Base-by-base conservation (phyloP, 805 yeast genomes). In the Yamadazyma laniorum region DNA sequence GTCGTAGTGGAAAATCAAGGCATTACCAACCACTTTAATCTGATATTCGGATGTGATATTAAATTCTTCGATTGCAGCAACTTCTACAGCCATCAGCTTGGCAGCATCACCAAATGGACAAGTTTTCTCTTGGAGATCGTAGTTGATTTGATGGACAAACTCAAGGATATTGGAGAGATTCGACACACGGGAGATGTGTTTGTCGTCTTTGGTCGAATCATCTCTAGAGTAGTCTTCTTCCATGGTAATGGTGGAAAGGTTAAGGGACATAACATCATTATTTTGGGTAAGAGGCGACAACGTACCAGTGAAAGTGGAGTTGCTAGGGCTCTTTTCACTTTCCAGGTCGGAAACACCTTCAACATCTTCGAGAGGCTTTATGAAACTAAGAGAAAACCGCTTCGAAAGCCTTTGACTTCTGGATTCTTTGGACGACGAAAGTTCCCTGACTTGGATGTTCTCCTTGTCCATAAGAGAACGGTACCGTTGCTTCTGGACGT, bases 211-310 rank as follows among this genome's bases (percentile, higher is more conserved):
- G 23, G 23, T 6, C 6, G 9, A 9, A 7, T 21, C 23, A 21
- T 9, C 9, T 21, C 9, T 21, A 9, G 23, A 21, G 16, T 5
- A 5, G 6, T 28, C 30, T 6, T 31, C 31, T 4, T 38, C 45
- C 33, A 45, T 28, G 4, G 42, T 38, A 8, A 45, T 42, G 22
- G 29, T 19, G 21, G 34, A 34, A 4, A 45, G 23, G 16, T 25
- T 39, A 17, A 45, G 26, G 1, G 45, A 39, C 4, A 21, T 30
- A n/a, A 14, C 21, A n/a, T 38, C 42, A 6, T 28, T 27, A 12
- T 39, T 23, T 21, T 29, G 44, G 4, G 49, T 42, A 33, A 42
- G 39, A 2, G 49, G 49, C 13, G 44, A 32, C 3, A 32, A 33
- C 9, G 25, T 29, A 21, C 15, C 29, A 17, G 45, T 34, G 23